Conservation (phyloP, 306 rosid species). For the Coriaria nepalensis region DNA sequence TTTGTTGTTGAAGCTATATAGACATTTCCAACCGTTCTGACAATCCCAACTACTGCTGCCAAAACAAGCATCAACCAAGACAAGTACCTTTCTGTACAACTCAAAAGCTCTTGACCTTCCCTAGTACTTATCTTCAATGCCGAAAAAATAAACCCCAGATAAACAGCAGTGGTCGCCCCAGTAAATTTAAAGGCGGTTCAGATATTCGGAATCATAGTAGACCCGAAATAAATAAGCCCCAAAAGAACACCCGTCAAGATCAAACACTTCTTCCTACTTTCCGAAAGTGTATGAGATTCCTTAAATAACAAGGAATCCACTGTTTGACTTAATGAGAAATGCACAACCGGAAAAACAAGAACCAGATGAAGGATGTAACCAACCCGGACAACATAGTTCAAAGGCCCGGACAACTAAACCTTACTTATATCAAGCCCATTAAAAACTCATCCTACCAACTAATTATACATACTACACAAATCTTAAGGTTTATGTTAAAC, state of each 20-base stretch:
- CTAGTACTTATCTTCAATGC: slow-evolving; percentile 48
- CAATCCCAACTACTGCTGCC: slow-evolving; percentile 52
- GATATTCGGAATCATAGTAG: slow-evolving; percentile 87
- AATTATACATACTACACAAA: too few relatives aligned
- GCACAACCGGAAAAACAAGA: slow-evolving; percentile 89
- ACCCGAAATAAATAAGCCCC: slow-evolving; percentile 66
- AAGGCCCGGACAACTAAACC: slow-evolving; percentile 55
- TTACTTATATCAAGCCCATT: too few relatives aligned
- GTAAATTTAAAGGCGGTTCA: slow-evolving; percentile 96
- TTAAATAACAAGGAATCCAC: slow-evolving; percentile 61
- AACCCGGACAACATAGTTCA: slow-evolving; percentile 64
- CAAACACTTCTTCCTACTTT: slow-evolving; percentile 67
- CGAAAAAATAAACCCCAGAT: slow-evolving; percentile 84
- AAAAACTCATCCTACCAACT: too few relatives aligned
- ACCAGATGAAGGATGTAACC: slow-evolving; percentile 91
- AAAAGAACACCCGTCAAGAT: slow-evolving; percentile 58
- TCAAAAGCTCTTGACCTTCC: slow-evolving; percentile 33
- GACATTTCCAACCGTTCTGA: slow-evolving; percentile 65
- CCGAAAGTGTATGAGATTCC: slow-evolving; percentile 60
- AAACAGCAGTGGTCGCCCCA: slow-evolving; percentile 87
- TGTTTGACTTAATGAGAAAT: slow-evolving; percentile 78
- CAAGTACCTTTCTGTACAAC: slow-evolving; percentile 31
- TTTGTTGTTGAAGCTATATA: slow-evolving; percentile 44
- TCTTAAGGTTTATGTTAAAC: too few relatives aligned
- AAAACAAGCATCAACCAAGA: slow-evolving; percentile 61